Evolutionary conservation across 1,284 basidiomycete species (phyloP), one percentile per base, ranked within the genome.

Genomic region (Xanthoconium separans): DNA sequence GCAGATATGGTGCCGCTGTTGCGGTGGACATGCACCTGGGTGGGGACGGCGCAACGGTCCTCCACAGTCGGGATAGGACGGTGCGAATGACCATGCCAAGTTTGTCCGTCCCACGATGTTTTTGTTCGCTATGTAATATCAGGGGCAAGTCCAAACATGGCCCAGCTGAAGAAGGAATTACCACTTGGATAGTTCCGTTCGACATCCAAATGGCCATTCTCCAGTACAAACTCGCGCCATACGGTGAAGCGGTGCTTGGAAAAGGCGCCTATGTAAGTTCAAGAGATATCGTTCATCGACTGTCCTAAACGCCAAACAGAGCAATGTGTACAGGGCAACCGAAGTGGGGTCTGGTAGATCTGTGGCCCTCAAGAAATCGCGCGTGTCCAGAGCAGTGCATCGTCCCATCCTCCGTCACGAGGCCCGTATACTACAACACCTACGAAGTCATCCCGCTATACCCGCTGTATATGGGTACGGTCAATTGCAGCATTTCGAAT

Each of bases 1-100:
- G 61, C 22, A 86, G 63, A 12, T 84, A 71, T 3, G 84, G 83
- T 4, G 73, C 70, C 27, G 63, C 30, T 43, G 46, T 15, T 45
- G 58, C 48, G 39, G 74, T 71, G 11, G 77, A 75, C 67, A 77
- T 72, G 54, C 48, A 47, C 42, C 50, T 65, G 13, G 43, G 34
- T 15, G 52, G 18, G 34, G 53, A 57, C 60, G 13, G 36, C 24
- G 39, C 57, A 5, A 47, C 44, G 52, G 51, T 34, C 43, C 55
- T 57, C 46, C 51, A 55, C 54, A 62, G 54, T 46, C 53, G 48
- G 39, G 40, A 51, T 49, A 54, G 22, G 27, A 45, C 22, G 6
- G 30, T 31, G 27, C 27, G 27, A 27, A 27, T 27, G 27, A 27
- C 27, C 27, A 27, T 27, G 27, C 22, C 33, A 34, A 34, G 33